Evolutionary conservation across 805 yeast species (phyloP).

Genomic region (Alloascoidea hylecoeti): DNA sequence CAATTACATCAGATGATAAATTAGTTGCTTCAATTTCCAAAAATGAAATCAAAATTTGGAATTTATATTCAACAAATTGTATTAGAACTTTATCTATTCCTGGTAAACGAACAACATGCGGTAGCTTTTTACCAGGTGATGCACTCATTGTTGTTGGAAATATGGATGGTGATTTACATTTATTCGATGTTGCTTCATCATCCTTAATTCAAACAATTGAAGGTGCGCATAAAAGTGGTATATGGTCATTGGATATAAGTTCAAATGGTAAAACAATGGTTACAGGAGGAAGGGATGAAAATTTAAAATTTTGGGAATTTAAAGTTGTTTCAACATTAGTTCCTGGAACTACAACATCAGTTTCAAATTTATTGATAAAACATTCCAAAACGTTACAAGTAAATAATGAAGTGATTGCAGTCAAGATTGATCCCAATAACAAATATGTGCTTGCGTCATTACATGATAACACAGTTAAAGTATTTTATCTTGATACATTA

Average conservation of each 20-base stretch:
- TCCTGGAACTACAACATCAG: slow-evolving; percentile 46
- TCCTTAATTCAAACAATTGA: slow-evolving; percentile 55
- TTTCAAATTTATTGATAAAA: slow-evolving; percentile 41
- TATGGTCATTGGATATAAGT: slow-evolving; percentile 84
- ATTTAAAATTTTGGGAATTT: slow-evolving; percentile 83
- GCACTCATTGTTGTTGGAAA: slow-evolving; percentile 78
- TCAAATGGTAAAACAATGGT: slow-evolving; percentile 75
- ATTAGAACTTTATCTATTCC: slow-evolving; percentile 76
- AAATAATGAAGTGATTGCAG: slow-evolving; percentile 71
- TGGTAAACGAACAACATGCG: slow-evolving; percentile 77
- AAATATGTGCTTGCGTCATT: slow-evolving; percentile 71
- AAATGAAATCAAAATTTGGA: slow-evolving; percentile 85
- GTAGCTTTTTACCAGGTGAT: slow-evolving; percentile 85
- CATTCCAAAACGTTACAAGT: slow-evolving; percentile 78
- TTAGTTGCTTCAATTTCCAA: slow-evolving; percentile 83
- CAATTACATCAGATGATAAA: slow-evolving; percentile 68
- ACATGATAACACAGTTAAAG: slow-evolving; percentile 90
- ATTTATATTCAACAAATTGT: slow-evolving; percentile 55
- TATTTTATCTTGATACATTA: slow-evolving; percentile 74
- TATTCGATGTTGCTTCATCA: slow-evolving; percentile 79
- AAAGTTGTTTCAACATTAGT: slow-evolving; percentile 43
- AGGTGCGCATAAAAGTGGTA: slow-evolving; percentile 66
- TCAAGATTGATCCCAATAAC: slow-evolving; percentile 68
- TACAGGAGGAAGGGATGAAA: slow-evolving; percentile 90
- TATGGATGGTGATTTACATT: slow-evolving; percentile 70